Base-by-base conservation (phyloP, 2,329 filamentous ascomycete genomes). In the Penicillium sp. region DNA sequence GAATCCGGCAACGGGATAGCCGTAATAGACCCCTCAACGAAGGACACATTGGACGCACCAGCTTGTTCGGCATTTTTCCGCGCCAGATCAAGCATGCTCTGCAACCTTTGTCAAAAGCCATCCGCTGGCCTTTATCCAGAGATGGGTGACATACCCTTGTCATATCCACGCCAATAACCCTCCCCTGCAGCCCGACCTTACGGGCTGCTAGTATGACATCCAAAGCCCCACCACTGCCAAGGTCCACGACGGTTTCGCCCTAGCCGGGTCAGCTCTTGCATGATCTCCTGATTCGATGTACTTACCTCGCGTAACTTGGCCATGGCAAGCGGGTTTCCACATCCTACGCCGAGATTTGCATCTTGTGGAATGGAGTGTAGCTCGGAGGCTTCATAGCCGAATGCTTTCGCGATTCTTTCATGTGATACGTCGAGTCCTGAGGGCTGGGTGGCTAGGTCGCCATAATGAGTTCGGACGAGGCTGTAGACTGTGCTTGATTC, bases 81-180 rank as follows among this genome's bases (percentile, higher is more conserved):
- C 3, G 81, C 81, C 44, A 75, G 74, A 5, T 69, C 64, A 7
- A 84, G 72, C 81, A 85, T 85, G 54, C 80, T 75, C 80, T 83
- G 6, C 27, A 2, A 2, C 35, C 5, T 48, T 48, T 35, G 28
- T 28, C 13, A 16, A 24, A 20, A 4, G 8, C 33, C 8, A 36
- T 20, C 3, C 9, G 5, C 16, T 20, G 47, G 18, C 8, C 3
- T 11, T 9, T 4, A 36, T 8, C 18, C 22, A 8, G 42, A 35
- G 24, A 11, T 2, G 31, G 18, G 44, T 28, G 18, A 22, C 50
- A 30, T 61, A 79, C 81, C 66, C 81, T 74, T 56, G 79, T 85
- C 78, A 85, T 84, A 58, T 86, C 82, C 4, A 85, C 69, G 7
- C 82, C 83, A 44, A 83, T 78, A 3, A 72, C 79, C 25, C 68